Evolutionary conservation across 2,329 filamentous ascomycete genomes (phyloP), one percentile per base, ranked within the genome.

Genomic region (Paracorniculantispora psalliotae): DNA sequence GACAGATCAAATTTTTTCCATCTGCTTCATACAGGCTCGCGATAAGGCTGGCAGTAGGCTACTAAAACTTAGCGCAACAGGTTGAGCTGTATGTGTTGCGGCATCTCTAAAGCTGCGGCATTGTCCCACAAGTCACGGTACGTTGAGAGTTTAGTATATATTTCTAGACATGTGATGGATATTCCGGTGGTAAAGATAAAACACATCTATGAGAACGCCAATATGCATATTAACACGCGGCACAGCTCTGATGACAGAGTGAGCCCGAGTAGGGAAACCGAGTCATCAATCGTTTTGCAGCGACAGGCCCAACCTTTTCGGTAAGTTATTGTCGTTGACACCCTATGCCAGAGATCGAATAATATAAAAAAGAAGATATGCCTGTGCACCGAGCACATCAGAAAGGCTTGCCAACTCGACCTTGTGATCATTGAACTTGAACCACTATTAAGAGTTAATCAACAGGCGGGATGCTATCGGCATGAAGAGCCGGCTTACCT

Each of bases 401-500:
- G 89, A 89, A 69, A 94, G 88, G 49, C 85, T 85, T 2, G 91
- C 93, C 59, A 92, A 70, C 62, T 92, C 90, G 25, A 97, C 93
- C 71, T 91, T 92, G 71, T 94, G 92, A 70, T 97, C 93, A 68
- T 97, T 96, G 74, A 97, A 97, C 58, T 90, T 86, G 72, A 96
- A 96, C 93, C 93, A 97, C 82, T 96, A 39, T 21, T 28, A 64
- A 17, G 62, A 69, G 12, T 43, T 62, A 21, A 57, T 63, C 47
- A 66, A 60, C 19, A 56, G 3, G 23, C n/a, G 54, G 35, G 35
- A 48, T 26, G 17, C 41, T 37, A 19, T 13, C 19, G 41, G 13
- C 55, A 37, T 37, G 19, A 6, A 13, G 25, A 10, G 2, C 26
- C 41, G 46, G 50, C 66, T 61, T 65, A 75, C 74, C 78, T 89